Evolutionary conservation across 345 rosid genomes (phyloP), one percentile per base, ranked within the genome.

Genomic region (Turritis glabra): DNA sequence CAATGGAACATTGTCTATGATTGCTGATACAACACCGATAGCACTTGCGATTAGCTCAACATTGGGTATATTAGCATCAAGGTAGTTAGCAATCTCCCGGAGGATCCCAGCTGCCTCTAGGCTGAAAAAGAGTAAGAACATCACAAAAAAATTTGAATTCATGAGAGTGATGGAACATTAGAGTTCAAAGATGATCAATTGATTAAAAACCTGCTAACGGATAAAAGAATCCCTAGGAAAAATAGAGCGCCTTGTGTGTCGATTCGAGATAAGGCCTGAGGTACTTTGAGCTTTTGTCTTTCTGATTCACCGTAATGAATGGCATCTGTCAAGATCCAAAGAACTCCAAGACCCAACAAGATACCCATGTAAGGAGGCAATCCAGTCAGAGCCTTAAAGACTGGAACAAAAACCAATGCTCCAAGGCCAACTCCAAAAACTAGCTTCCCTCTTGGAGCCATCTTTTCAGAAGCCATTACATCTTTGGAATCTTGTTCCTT

Each of bases 301-400:
- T 89, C 96, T 10, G 96, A 91, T 80, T 93, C 98, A 33, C 98
- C 98, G 59, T 82, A 91, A 77, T 91, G 98, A 82, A 93, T 91
- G 56, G 97, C 97, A 75, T 93, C 98, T 0, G 98, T 93, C 65
- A 93, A 87, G 81, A 91, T 83, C 98, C 98, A 93, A 15, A 93
- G 96, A 72, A 91, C 97, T 82, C 98, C 98, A 26, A 93, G 98
- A 48, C 98, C 97, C 19, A 93, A 84, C 73, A 93, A 85, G 78
- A 93, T 88, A 21, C 98, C 98, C 94, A 93, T 88, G 84, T 75
- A 91, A 51, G 98, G 98, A 85, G 98, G 98, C 81, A 93, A 80
- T 72, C 98, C 97, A 27, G 98, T 93, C 43, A 93, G 74, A 79
- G 97, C 85, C 82, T 89, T 93, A 78, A 93, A 93, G 58, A 93